These are phyloP conservation scores for Rhodotorula sphaerocarpa DNA, from an alignment of 768 basidiomycete genomes.

Conservation along the genomic window DNA sequence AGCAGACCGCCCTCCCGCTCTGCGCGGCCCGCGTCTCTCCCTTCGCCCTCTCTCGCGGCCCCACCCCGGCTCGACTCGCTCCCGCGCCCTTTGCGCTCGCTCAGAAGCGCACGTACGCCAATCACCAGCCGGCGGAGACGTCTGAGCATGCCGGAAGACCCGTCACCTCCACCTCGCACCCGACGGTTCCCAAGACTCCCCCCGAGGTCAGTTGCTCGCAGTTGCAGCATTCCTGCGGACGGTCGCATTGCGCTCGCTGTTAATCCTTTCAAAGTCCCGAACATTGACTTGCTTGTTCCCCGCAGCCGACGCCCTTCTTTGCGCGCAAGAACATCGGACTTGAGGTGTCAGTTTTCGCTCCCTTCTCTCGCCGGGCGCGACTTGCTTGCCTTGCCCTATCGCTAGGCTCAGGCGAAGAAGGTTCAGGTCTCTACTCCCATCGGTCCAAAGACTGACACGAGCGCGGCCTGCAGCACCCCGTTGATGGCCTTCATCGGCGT, in stretches of 20 bases:
- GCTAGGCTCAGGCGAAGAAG: not conserved
- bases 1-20: not conserved
- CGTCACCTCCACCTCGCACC: conserved; percentile 6
- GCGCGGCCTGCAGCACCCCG: not conserved
- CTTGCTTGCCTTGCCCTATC: too few species aligned
- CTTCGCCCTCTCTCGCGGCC: not conserved
- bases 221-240: too few species aligned
- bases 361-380: too few species aligned
- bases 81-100: not conserved
- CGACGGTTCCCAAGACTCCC: conserved; percentile 1
- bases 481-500: conserved; percentile 3
- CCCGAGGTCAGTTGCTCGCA: not conserved
- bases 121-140: not conserved
- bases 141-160: not conserved
- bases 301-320: conserved; percentile 11
- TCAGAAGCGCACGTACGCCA: not conserved
- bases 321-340: conserved; percentile 17
- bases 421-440: too few species aligned
- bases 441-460: not conserved
- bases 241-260: too few species aligned
- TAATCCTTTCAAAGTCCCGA: too few species aligned
- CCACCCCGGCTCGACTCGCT: too few species aligned
- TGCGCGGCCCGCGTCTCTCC: not conserved
- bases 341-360: not conserved
- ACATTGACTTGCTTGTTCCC: too few species aligned